These are phyloP conservation scores for Ogataea thermomethanolica DNA, from an alignment of 805 yeast genomes.

Conservation along the genomic window DNA sequence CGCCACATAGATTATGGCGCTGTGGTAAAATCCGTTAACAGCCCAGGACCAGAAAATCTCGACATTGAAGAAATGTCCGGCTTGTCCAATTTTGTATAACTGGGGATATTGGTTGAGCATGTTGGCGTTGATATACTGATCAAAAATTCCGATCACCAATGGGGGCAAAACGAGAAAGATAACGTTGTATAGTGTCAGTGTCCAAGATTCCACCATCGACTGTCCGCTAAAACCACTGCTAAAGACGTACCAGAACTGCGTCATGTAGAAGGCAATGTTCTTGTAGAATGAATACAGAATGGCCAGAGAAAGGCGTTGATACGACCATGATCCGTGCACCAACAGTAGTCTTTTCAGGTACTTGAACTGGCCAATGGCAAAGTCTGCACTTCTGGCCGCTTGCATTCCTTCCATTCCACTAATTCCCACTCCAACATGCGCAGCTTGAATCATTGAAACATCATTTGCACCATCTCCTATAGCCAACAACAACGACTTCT, in stretches of 20 bases:
- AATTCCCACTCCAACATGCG: constrained; percentile 98
- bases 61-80: constrained; percentile 84
- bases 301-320: constrained; percentile 89
- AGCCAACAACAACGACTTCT: constrained; percentile 74
- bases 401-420: constrained; percentile 99
- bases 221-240: constrained; percentile 92
- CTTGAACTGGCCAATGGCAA: constrained; percentile 93
- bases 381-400: constrained; percentile 97
- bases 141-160: constrained; percentile 92
- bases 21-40: constrained; percentile 90
- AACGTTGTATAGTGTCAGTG: constrained; percentile 92
- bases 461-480: constrained; percentile 99
- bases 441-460: constrained; percentile 98
- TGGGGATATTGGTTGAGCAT: constrained; percentile 90
- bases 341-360: constrained; percentile 76
- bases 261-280: constrained; percentile 92
- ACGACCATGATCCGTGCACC: constrained; percentile 98
- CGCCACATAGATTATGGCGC: constrained; percentile 77
- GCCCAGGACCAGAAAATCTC: constrained; percentile 97
- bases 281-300: constrained; percentile 94
- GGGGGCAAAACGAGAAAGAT: constrained; percentile 95
- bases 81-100: constrained; percentile 85
- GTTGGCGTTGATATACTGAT: constrained; percentile 90
- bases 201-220: constrained; percentile 96
- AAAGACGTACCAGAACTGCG: constrained; percentile 97